These are phyloP conservation scores for Geotrichum fermentans DNA, from an alignment of 1,139 yeast species.

Conservation along the genomic window DNA sequence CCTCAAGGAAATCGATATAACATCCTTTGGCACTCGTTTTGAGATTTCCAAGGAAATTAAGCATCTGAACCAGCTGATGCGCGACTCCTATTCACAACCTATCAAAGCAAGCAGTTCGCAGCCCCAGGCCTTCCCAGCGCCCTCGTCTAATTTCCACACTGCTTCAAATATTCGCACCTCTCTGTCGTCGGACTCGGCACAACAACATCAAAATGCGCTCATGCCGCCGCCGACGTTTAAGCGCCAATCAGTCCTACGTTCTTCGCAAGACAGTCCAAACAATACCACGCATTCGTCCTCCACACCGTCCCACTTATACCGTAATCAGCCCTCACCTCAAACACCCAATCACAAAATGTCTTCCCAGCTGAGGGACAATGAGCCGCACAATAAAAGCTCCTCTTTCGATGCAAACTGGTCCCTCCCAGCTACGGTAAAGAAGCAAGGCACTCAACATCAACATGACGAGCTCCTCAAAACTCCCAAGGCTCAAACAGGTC, in stretches of 20 bases:
- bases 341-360: background rate
- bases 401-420: slow-evolving; percentile 32
- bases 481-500: slow-evolving; percentile 13
- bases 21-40: slow-evolving; percentile 91
- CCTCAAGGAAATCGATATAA: slow-evolving; percentile 84
- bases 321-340: slow-evolving; percentile 1
- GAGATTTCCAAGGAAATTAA: slow-evolving; percentile 88
- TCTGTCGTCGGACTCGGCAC: slow-evolving; percentile 5
- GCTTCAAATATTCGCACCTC: slow-evolving; percentile 1
- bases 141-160: background rate
- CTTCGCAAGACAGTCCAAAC: slow-evolving; percentile 7
- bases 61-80: slow-evolving; percentile 41
- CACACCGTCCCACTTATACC: background rate
- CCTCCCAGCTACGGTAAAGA: slow-evolving; percentile 22
- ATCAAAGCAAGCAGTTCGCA: background rate
- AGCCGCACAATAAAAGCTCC: slow-evolving; percentile 21
- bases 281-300: no score
- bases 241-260: slow-evolving; percentile 17
- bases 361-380: background rate
- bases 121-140: slow-evolving; percentile 6
- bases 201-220: background rate
- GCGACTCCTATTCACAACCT: background rate
- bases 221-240: slow-evolving; percentile 17
- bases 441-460: background rate
- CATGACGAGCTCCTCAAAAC: slow-evolving; percentile 7